phyloP scores from a whole-genome alignment of 495 filamentous ascomycete genomes.

The Parathielavia hyrcaniae region DNA sequence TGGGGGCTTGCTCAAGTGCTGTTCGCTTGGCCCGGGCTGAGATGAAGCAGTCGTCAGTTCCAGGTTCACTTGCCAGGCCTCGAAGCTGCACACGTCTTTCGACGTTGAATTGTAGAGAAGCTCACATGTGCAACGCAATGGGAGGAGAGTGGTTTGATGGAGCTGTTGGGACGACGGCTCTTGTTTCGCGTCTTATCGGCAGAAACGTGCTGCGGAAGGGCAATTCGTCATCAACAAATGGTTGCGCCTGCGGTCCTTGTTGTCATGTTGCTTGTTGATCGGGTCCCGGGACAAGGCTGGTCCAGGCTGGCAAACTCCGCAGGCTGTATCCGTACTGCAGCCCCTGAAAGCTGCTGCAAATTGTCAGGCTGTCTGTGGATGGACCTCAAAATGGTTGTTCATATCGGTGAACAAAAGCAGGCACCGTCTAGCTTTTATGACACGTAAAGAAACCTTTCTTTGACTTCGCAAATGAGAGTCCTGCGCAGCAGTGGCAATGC shows the following conservation, averaged over 20 bases:
- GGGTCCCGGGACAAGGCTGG: constrained; percentile 5
- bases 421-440: not conserved
- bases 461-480: not conserved
- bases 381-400: too few relatives aligned
- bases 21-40: constrained; percentile 29
- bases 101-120: not conserved
- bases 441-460: constrained; percentile 7
- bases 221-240: constrained; percentile 11
- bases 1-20: constrained; percentile 22
- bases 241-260: not conserved
- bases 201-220: not conserved
- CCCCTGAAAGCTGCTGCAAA: constrained; percentile 13
- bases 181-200: not conserved
- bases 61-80: not conserved
- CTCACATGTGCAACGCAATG: not conserved
- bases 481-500: not conserved
- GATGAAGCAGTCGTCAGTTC: constrained; percentile 11
- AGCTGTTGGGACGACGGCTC: too few relatives aligned
- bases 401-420: not conserved
- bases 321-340: constrained; percentile 8
- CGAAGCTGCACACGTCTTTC: not conserved
- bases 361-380: not conserved
- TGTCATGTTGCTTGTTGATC: constrained; percentile 11
- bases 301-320: constrained; percentile 13
- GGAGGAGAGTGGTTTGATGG: not conserved